These are phyloP conservation scores for Daldinia concentrica DNA, from an alignment of 495 filamentous ascomycete genomes.

Conservation along the genomic window DNA sequence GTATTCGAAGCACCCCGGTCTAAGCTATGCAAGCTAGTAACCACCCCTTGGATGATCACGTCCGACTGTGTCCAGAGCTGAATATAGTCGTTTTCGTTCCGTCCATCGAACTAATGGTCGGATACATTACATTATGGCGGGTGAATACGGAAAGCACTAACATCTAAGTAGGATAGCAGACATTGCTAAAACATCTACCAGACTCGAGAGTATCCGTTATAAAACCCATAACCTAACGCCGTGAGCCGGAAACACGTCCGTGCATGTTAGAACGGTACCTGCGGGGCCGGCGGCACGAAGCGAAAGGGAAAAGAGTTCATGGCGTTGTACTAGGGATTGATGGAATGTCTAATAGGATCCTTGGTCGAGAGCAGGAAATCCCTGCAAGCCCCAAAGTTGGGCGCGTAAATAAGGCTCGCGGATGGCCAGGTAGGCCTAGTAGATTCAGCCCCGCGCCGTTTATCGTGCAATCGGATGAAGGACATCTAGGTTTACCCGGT, in stretches of 20 bases:
- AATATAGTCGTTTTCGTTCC: slow-evolving; percentile 16
- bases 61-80: slow-evolving; percentile 30
- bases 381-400: slow-evolving; percentile 52
- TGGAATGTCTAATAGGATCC: slow-evolving; percentile 39
- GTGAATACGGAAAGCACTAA: slow-evolving; percentile 24
- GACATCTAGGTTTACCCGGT: slow-evolving; percentile 46
- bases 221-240: slow-evolving; percentile 30
- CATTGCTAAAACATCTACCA: slow-evolving; percentile 21
- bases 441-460: slow-evolving; percentile 47
- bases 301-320: slow-evolving; percentile 41
- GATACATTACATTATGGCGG: slow-evolving; percentile 14
- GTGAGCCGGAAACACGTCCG: slow-evolving; percentile 35
- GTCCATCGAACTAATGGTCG: slow-evolving; percentile 12
- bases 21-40: slow-evolving; percentile 37
- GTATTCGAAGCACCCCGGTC: slow-evolving; percentile 34
- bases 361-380: slow-evolving; percentile 47
- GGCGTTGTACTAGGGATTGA: slow-evolving; percentile 41
- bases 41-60: slow-evolving; percentile 31
- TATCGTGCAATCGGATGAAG: slow-evolving; percentile 56
- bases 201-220: slow-evolving; percentile 20
- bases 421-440: slow-evolving; percentile 49
- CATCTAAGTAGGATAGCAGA: slow-evolving; percentile 30
- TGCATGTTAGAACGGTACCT: slow-evolving; percentile 40
- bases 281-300: slow-evolving; percentile 48
- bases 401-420: slow-evolving; percentile 61